Conservation (phyloP, 768 basidiomycete species). For the Leccinum barrowsii region DNA sequence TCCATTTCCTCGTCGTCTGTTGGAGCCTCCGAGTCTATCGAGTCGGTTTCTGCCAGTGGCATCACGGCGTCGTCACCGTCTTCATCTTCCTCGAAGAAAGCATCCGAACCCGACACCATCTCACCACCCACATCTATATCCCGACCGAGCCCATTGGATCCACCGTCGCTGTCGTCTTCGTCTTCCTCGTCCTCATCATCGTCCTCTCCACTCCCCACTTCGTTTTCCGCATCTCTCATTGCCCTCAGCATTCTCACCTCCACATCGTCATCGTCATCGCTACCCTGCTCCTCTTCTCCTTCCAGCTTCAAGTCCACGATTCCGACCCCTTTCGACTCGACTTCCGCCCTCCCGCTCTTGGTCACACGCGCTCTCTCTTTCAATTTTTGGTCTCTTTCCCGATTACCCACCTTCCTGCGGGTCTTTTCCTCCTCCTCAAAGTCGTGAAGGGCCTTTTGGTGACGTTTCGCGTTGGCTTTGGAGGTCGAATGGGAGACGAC, state of each 20-base stretch:
- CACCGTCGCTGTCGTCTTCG: constrained; percentile 4
- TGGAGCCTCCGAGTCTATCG: constrained; percentile 10
- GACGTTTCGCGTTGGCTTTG: constrained; percentile 39
- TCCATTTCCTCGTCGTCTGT: constrained; percentile 21
- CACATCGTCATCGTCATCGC: constrained; percentile 17
- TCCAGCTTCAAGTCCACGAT: constrained; percentile 5
- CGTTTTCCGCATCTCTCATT: constrained; percentile 28
- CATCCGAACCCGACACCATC: constrained; percentile 12
- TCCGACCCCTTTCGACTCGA: constrained; percentile 15
- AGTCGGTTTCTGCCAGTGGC: constrained; percentile 5
- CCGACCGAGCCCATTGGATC: constrained; percentile 6
- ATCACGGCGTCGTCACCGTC: constrained; percentile 14
- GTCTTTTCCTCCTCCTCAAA: constrained; percentile 37
- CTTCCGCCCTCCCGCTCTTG: constrained; percentile 4
- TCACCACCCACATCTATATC: constrained; percentile 4
- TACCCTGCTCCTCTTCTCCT: constrained; percentile 24
- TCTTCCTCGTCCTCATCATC: constrained; percentile 18
- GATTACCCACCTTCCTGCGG: constrained; percentile 43
- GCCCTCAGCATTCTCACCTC: constrained; percentile 27
- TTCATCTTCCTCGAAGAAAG: constrained; percentile 14
- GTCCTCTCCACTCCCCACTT: constrained; percentile 12
- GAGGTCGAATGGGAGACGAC: constrained; percentile 44
- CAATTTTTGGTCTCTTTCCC: constrained; percentile 44
- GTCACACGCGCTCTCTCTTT: constrained; percentile 44
- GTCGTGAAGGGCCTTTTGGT: constrained; percentile 35